Percentiles rank a stretch among this genome's conserved stretches.
Evolutionary conservation across 805 yeast genomes (phyloP).

Genomic region (Teunomyces lycoperdinae): DNA sequence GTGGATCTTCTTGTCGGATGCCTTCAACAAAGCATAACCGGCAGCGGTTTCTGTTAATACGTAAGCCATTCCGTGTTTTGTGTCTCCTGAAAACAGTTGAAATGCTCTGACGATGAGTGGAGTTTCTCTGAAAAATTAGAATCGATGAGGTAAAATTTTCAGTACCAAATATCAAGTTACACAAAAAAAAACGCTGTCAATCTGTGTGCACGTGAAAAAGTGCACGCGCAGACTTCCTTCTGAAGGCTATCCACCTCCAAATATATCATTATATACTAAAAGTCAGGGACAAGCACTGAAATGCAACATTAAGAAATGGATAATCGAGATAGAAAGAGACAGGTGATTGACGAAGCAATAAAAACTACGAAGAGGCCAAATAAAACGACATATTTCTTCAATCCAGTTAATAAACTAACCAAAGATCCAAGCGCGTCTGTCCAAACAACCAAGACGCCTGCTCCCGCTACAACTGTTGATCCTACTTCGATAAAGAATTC

Average conservation of each 20-base stretch:
- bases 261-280: too few species aligned
- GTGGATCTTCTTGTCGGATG: slow-evolving; percentile 95
- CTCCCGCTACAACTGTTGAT: background rate
- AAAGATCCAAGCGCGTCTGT: background rate
- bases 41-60: slow-evolving; percentile 98
- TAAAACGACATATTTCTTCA: slow-evolving; percentile 33
- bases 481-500: too few species aligned
- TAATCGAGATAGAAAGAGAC: slow-evolving; percentile 1
- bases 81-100: slow-evolving; percentile 1
- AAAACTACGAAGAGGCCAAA: slow-evolving; percentile 11
- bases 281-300: background rate
- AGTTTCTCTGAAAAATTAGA: slow-evolving; percentile 2
- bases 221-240: too few species aligned
- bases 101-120: slow-evolving; percentile 3
- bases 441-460: background rate
- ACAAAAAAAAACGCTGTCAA: background rate
- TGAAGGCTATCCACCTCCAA: too few species aligned
- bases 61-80: slow-evolving; percentile 56
- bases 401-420: slow-evolving; percentile 30
- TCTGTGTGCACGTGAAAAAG: too few species aligned
- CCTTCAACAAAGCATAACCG: slow-evolving; percentile 96
- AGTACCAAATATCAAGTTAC: background rate
- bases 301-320: background rate
- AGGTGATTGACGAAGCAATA: slow-evolving; percentile 7
- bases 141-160: slow-evolving; percentile 4